Evolutionary conservation across 345 rosid species (phyloP).

Genomic region (Luvunga scandens): DNA sequence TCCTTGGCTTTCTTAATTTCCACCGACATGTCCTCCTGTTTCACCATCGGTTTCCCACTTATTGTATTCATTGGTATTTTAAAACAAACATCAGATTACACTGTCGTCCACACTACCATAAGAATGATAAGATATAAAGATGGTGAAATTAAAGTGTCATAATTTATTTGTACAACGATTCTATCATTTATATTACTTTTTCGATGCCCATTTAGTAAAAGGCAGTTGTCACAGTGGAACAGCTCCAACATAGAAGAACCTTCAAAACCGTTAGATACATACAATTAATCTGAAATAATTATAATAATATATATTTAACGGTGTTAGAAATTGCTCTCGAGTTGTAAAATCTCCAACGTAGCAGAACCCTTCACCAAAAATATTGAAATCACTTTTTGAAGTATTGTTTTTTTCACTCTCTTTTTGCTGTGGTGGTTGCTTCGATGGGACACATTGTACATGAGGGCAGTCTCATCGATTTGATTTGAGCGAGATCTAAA

Average conservation of each 20-base stretch:
- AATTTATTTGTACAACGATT: background rate
- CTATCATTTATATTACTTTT: background rate
- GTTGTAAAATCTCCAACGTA: no score
- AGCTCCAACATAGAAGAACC: no score
- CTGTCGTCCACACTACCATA: no score
- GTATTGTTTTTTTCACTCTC: background rate
- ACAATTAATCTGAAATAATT: no score
- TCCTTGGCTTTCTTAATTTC: background rate
- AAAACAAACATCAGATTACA: background rate
- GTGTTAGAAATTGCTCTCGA: no score
- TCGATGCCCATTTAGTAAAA: no score
- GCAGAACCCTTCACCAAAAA: no score
- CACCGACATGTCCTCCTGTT: conserved; percentile 23
- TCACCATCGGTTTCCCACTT: background rate
- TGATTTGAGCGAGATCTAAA: background rate
- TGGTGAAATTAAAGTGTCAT: no score
- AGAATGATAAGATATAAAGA: no score
- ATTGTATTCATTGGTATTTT: background rate
- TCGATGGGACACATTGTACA: background rate
- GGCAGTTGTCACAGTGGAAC: no score
- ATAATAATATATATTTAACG: no score
- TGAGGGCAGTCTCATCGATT: background rate
- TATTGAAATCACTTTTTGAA: background rate
- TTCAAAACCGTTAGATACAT: no score
- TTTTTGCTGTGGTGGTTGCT: background rate